Percentiles rank a stretch among this genome's conserved stretches.
These are phyloP conservation scores for Drosera capensis DNA, from an alignment of 148 eudicot species.

Conservation along the genomic window DNA sequence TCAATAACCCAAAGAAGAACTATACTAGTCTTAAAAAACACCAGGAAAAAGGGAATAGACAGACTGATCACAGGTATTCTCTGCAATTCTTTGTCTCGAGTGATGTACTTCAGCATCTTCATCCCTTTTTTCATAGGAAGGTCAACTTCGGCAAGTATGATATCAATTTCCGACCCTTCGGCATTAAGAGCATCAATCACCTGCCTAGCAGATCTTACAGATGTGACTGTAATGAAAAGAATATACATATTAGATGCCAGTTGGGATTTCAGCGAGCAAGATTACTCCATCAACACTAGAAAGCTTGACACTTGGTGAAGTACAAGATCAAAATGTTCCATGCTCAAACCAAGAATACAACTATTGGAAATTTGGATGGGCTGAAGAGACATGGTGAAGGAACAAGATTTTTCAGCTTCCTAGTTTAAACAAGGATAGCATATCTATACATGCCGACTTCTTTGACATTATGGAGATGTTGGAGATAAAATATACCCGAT, in stretches of 20 bases:
- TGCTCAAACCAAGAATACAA: no score
- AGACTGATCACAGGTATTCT: conserved; percentile 93
- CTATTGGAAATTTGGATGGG: no score
- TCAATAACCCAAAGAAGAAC: neutral
- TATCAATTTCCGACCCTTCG: conserved; percentile 86
- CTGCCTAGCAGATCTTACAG: conserved; percentile 87
- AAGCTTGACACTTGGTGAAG: no score
- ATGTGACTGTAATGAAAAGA: conserved; percentile 45
- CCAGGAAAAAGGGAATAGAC: conserved; percentile 11
- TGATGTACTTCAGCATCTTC: conserved; percentile 80
- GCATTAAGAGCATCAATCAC: conserved; percentile 93
- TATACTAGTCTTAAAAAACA: neutral
- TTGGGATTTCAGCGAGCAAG: no score
- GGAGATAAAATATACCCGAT: no score
- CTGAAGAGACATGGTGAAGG: no score
- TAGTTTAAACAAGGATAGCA: no score
- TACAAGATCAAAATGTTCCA: no score
- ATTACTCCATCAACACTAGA: no score
- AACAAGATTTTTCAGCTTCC: no score
- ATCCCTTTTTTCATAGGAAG: conserved; percentile 89
- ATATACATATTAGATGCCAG: conserved; percentile 5
- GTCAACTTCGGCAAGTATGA: conserved; percentile 90
- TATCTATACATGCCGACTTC: no score
- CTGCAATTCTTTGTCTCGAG: conserved; percentile 64
- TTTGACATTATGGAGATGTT: no score